Base-by-base conservation (phyloP, 352 stramenopile species). In the Globisporangium abappressorium region DNA sequence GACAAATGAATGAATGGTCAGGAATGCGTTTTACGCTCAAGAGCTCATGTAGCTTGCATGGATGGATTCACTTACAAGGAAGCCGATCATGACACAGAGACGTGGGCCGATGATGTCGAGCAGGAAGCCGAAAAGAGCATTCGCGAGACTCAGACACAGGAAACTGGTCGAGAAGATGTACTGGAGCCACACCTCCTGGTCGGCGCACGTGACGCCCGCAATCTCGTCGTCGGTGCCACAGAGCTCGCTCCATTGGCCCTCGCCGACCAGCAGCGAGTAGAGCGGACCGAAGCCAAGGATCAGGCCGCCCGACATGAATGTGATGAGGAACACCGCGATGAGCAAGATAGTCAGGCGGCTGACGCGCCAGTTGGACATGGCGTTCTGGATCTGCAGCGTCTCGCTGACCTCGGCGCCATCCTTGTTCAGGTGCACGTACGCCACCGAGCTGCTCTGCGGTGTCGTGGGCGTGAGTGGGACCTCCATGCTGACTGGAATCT, bases 151-250 rank as follows among this genome's bases (percentile, higher is more conserved):
- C 30, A 85, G 69, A 41, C 73, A 82, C 30, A 81, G 68, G 61
- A 85, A 88, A 26, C 62, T 70, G 12, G 80, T 80, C 20, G 76
- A 85, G 69, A 80, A 85, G 49, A 83, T 71, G 72, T 84, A 79
- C 70, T 88, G 79, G 64, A 87, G 66, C 33, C 72, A 67, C 12
- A 82, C 69, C 54, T 87, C 77, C 68, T 85, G 77, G 7, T 57
- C 51, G 15, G 80, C 76, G 55, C 80, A 85, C 53, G 68, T 80
- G n/a, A 47, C 34, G 22, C 72, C 77, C 15, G 64, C 68, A 11
- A 67, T 63, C n/a, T 70, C 28, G 11, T 68, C 64, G 56, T 72
- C 66, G 33, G 72, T 57, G 15, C 41, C 62, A 38, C 76, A 85
- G 30, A 75, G 61, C 62, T 88, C 80, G 24, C 71, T 74, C 77